Evolutionary conservation across 805 yeast species (phyloP).

Genomic region (Pichia phayaonensis): DNA sequence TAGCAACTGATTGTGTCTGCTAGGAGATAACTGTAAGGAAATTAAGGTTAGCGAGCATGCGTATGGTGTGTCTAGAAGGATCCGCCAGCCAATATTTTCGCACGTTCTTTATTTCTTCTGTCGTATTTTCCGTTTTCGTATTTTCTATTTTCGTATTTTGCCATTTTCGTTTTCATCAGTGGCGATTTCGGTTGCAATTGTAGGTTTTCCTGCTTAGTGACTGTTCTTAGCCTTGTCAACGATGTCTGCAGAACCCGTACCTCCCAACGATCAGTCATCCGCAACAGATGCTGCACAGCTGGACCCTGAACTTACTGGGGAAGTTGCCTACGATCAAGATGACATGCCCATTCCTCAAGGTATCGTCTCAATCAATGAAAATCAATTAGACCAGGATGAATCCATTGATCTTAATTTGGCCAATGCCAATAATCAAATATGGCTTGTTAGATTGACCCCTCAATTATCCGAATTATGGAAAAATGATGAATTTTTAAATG

Average conservation of each 20-base stretch:
- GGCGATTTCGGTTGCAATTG: neutral
- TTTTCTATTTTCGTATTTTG: no score
- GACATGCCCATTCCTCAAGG: conserved; percentile 29
- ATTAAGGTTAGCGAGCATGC: no score
- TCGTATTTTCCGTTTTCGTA: no score
- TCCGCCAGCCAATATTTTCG: no score
- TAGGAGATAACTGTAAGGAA: no score
- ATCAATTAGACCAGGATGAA: conserved; percentile 42
- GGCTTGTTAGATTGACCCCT: conserved; percentile 89
- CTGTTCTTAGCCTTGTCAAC: no score
- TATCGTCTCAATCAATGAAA: conserved; percentile 29
- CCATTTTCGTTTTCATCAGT: neutral
- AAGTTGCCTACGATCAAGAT: conserved; percentile 24
- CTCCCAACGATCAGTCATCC: neutral
- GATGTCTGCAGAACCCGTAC: neutral
- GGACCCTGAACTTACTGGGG: conserved; percentile 12
- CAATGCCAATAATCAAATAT: conserved; percentile 61
- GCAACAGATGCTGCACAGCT: neutral
- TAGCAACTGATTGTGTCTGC: no score
- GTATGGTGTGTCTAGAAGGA: no score
- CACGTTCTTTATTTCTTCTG: no score
- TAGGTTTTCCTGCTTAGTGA: no score
- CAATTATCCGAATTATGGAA: conserved; percentile 80
- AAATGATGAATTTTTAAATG: conserved; percentile 51
- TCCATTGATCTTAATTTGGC: conserved; percentile 69